Base-by-base conservation (phyloP, 352 stramenopile species). In the Phytophthora multivora region DNA sequence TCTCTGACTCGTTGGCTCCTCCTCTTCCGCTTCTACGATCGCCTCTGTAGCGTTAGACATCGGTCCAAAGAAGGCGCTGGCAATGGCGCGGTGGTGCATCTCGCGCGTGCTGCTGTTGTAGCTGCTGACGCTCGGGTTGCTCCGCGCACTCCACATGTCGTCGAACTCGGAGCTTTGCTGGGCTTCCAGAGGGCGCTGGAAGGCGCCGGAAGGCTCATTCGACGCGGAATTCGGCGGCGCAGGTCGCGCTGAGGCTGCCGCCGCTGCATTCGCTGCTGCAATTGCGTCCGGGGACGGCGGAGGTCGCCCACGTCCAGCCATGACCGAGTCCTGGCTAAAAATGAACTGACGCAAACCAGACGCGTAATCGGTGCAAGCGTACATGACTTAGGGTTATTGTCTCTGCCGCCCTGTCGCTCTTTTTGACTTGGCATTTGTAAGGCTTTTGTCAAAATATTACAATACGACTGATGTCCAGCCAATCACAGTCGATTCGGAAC, bases 51-150 rank as follows among this genome's bases (percentile, higher is more conserved):
- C 38, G 9, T 58, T 67, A 12, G 73, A 82, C 43, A 52, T 55
- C 3, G 74, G 68, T 16, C 74, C 74, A 41, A 83, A 83, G 62
- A 70, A 80, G 13, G 67, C 40, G 38, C 36, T 70, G n/a, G 74
- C 62, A 41, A 83, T 77, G 19, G 54, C 57, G 15, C 18, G 61
- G 15, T 64, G 75, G 28, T 73, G 47, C 52, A 66, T 74, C 39
- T 76, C 69, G 11, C 79, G 76, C n/a, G 64, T 63, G 50, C 62
- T 73, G 59, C 69, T 86, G 48, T 79, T 70, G 69, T 75, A 79
- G 66, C 73, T 86, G 71, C 71, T 84, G 46, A 77, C 53, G 52
- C 75, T 88, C 15, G 72, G 55, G 41, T 86, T 86, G 51, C 73
- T 84, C 6, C 56, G 59, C 12, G 75, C 50, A 31, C 73, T 86